phyloP scores from a whole-genome alignment of 2,329 filamentous ascomycete genomes.

The Neobulgaria alba region DNA sequence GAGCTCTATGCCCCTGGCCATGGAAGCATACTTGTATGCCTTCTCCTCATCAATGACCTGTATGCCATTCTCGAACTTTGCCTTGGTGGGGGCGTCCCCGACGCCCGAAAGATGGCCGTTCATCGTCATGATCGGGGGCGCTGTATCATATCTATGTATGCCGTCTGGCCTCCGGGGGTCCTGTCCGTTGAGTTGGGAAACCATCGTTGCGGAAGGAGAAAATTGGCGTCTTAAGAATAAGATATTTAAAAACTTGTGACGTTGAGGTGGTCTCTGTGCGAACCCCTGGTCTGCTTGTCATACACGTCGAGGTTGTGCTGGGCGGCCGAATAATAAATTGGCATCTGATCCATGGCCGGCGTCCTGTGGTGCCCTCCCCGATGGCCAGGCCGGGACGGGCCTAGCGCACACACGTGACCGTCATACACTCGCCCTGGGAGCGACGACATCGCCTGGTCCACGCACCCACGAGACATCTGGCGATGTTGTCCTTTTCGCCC shows the following conservation, averaged over 20 bases:
- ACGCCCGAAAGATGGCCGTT: conserved; percentile 76
- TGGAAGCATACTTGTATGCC: conserved; percentile 72
- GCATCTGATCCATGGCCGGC: neutral
- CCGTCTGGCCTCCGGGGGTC: conserved; percentile 21
- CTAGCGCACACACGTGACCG: too few relatives aligned
- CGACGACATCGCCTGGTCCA: too few relatives aligned
- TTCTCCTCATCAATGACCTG: conserved; percentile 97
- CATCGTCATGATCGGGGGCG: conserved; percentile 39
- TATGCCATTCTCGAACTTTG: conserved; percentile 83
- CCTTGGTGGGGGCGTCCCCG: conserved; percentile 53
- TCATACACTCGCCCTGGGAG: too few relatives aligned
- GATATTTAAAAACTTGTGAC: conserved; percentile 11
- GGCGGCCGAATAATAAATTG: neutral
- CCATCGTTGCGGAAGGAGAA: conserved; percentile 14
- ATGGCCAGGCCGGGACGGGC: neutral
- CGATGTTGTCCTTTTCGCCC: too few relatives aligned
- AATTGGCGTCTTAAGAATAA: conserved; percentile 1
- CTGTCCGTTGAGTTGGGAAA: conserved; percentile 13
- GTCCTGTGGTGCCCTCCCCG: neutral
- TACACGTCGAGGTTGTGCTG: neutral
- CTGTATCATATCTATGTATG: conserved; percentile 25
- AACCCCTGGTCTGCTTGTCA: neutral
- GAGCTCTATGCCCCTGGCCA: neutral
- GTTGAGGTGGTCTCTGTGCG: conserved; percentile 6
- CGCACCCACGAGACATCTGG: too few relatives aligned